These are phyloP conservation scores for Laburnicola sp. DNA, from an alignment of 2,329 filamentous ascomycete genomes.

Conservation along the genomic window DNA sequence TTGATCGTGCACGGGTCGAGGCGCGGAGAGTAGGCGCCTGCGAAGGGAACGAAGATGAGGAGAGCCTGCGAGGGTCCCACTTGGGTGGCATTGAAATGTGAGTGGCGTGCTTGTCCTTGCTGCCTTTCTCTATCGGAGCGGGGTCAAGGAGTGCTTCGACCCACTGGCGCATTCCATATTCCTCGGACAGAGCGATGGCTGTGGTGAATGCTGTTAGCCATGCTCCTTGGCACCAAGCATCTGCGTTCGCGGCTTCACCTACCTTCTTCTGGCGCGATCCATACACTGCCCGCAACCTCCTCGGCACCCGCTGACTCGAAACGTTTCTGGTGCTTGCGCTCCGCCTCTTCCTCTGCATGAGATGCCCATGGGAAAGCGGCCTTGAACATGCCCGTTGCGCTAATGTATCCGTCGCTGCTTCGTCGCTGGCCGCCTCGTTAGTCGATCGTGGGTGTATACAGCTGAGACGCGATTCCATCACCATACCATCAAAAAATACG, in stretches of 20 bases:
- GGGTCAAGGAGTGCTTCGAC: conserved; percentile 90
- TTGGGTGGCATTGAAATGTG: conserved; percentile 80
- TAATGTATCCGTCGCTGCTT: conserved; percentile 81
- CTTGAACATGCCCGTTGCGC: conserved; percentile 91
- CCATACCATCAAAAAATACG: conserved; percentile 89
- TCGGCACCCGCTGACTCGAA: conserved; percentile 80
- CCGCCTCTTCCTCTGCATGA: conserved; percentile 69
- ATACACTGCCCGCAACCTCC: conserved; percentile 94
- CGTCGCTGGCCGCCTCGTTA: conserved; percentile 61
- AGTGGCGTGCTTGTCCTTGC: conserved; percentile 68
- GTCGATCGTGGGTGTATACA: conserved; percentile 21
- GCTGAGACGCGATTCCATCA: conserved; percentile 18
- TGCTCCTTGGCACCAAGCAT: background rate
- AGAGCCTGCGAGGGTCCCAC: conserved; percentile 62
- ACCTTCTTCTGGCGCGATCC: conserved; percentile 82
- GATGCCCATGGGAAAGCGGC: conserved; percentile 81
- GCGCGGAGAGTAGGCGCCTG: conserved; percentile 39
- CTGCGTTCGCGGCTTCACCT: conserved; percentile 25
- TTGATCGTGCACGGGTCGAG: conserved; percentile 54
- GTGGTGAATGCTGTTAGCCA: conserved; percentile 40
- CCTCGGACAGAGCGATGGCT: conserved; percentile 80
- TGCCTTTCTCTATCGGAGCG: conserved; percentile 70
- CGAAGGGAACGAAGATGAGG: conserved; percentile 33
- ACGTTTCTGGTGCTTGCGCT: conserved; percentile 83
- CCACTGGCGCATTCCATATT: conserved; percentile 86